Evolutionary conservation across 2,329 filamentous ascomycete species (phyloP).

Genomic region (Mariannaea elegans): DNA sequence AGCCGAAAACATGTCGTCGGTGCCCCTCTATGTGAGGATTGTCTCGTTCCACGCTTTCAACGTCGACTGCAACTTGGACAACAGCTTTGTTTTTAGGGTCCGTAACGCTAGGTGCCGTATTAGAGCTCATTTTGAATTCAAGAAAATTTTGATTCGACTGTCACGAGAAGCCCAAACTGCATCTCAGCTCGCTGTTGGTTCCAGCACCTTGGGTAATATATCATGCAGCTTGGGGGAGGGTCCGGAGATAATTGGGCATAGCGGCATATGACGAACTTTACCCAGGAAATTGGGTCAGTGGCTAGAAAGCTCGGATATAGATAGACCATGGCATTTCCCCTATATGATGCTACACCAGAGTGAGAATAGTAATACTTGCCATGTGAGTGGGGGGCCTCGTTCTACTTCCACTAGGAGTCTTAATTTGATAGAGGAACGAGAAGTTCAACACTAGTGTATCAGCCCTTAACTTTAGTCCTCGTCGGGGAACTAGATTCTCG

Average conservation of each 20-base stretch:
- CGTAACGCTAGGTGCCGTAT: neutral
- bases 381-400: neutral
- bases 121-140: constrained; percentile 5
- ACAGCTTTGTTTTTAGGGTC: constrained; percentile 2
- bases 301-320: neutral
- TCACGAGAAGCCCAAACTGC: neutral
- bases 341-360: neutral
- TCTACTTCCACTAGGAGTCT: no score
- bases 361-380: neutral
- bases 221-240: neutral
- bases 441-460: no score
- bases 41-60: neutral
- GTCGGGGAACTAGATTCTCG: neutral
- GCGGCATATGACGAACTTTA: constrained; percentile 10
- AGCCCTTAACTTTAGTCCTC: no score
- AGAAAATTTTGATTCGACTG: neutral
- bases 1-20: constrained; percentile 3
- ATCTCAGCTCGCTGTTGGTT: neutral
- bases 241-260: neutral
- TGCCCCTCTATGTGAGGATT: neutral
- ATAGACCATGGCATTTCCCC: neutral
- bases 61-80: constrained; percentile 6
- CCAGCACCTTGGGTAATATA: constrained; percentile 17
- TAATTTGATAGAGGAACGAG: no score
- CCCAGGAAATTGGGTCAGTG: constrained; percentile 15